These are phyloP conservation scores for Cytospora schulzeri DNA, from an alignment of 2,329 filamentous ascomycete genomes.

Conservation along the genomic window DNA sequence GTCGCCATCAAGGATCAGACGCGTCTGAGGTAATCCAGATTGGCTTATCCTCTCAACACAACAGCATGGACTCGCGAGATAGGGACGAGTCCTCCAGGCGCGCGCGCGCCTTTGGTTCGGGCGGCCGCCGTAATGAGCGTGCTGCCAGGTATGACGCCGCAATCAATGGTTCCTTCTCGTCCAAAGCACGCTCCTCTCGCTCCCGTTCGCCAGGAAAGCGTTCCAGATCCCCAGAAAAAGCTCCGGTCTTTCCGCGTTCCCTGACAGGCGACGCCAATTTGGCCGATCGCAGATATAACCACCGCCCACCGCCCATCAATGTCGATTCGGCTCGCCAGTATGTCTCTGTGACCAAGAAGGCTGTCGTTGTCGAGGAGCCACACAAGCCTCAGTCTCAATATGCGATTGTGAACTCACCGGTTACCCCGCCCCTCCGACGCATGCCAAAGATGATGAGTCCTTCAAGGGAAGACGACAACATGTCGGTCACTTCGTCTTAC, in stretches of 20 bases:
- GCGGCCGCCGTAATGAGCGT: slow-evolving; percentile 9
- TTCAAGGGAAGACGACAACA: slow-evolving; percentile 28
- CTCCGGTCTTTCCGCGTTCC: slow-evolving; percentile 2
- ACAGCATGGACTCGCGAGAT: neutral
- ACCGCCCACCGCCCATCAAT: slow-evolving; percentile 16
- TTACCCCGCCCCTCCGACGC: slow-evolving; percentile 20
- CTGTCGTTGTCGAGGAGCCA: slow-evolving; percentile 14
- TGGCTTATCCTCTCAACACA: slow-evolving; percentile 6
- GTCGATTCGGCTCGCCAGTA: slow-evolving; percentile 20
- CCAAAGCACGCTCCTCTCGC: slow-evolving; percentile 23
- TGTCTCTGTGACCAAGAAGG: slow-evolving; percentile 17
- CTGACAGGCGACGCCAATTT: slow-evolving; percentile 1
- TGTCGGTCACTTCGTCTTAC: slow-evolving; percentile 32
- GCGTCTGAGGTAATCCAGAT: slow-evolving; percentile 19
- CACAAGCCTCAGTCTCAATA: slow-evolving; percentile 2
- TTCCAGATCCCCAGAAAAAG: slow-evolving; percentile 26
- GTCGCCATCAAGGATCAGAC: slow-evolving; percentile 2
- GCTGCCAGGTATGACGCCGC: neutral
- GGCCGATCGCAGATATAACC: slow-evolving; percentile 12
- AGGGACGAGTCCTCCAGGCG: slow-evolving; percentile 10
- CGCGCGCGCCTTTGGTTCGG: neutral
- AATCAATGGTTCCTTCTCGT: slow-evolving; percentile 6
- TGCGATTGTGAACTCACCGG: slow-evolving; percentile 11
- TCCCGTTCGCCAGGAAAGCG: slow-evolving; percentile 33
- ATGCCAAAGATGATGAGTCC: slow-evolving; percentile 19